phyloP scores from a whole-genome alignment of 768 basidiomycete genomes.

The Naganishia randhawae region DNA sequence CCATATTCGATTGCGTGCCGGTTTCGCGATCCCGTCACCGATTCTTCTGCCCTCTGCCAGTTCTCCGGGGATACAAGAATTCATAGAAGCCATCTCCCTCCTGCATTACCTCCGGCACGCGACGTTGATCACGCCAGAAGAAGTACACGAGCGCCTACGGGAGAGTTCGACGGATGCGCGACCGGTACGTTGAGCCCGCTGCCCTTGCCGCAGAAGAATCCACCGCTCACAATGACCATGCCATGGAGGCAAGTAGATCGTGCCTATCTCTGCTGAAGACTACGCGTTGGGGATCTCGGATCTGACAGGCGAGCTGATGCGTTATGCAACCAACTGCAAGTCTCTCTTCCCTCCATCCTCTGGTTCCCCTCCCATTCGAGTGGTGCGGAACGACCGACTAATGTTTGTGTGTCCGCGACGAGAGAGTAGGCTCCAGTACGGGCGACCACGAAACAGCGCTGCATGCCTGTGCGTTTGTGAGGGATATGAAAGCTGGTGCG shows the following conservation, averaged over 20 bases:
- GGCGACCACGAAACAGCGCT: constrained; percentile 48
- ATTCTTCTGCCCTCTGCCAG: too few species aligned
- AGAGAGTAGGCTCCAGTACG: constrained; percentile 35
- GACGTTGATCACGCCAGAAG: constrained; percentile 59
- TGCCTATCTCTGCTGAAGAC: constrained; percentile 74
- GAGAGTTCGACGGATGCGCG: constrained; percentile 46
- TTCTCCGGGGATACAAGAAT: constrained; percentile 75
- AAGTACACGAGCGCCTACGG: constrained; percentile 65
- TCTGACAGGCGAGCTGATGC: constrained; percentile 94
- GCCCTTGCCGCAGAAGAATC: too few species aligned
- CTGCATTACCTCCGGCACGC: constrained; percentile 73
- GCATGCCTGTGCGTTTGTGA: constrained; percentile 49
- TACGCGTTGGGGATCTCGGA: constrained; percentile 91
- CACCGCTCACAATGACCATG: too few species aligned
- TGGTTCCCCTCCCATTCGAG: too few species aligned
- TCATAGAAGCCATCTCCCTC: constrained; percentile 88
- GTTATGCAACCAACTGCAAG: constrained; percentile 78
- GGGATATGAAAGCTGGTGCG: constrained; percentile 51
- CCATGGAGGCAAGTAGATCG: too few species aligned
- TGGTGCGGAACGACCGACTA: not conserved
- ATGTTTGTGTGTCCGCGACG: not conserved
- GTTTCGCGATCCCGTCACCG: too few species aligned
- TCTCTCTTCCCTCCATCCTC: not conserved
- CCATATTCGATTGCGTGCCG: too few species aligned
- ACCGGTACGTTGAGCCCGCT: not conserved